Evolutionary conservation across 2,329 filamentous ascomycete genomes (phyloP), one percentile per base, ranked within the genome.

Genomic region (Microsporum ferrugineum): DNA sequence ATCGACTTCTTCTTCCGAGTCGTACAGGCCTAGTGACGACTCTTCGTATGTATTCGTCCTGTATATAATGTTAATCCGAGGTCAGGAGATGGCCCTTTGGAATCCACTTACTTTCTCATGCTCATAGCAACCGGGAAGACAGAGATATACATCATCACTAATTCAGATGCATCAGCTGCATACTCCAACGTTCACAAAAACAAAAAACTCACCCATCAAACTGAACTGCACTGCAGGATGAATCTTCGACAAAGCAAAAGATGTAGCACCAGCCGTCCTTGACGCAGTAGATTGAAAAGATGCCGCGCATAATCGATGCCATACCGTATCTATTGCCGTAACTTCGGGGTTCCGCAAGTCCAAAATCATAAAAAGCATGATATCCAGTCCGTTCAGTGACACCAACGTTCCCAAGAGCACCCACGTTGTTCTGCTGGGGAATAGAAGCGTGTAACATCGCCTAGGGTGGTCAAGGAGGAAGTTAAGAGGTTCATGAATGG

Each of bases 91-190:
- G 17, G 17, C 17, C 29, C 10, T 3, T 12, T 5, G 2, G 31
- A 36, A 23, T 3, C 8, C 4, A 14, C 59, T 61, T 60, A 78
- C 73, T 59, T 77, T 58, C 92, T 88, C 64, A 96, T 87, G 5
- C 88, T 92, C 67, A 97, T 96, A 69, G 92, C 92, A 66, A 96
- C 95, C 2, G 92, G 92, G 66, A 95, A 95, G 61, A 95, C 88
- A 58, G 91, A 95, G 65, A 97, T 95, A 74, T 97, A 97, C 92
- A 97, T 97, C 92, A 97, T 97, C 71, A 96, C 86, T 73, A 95
- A 78, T 49, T 7, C 36, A 8, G 3, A 14, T 6, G 0, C 83
- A 73, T 23, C n/a, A 57, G 29, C 34, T 7, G 10, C 1, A 38
- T 10, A n/a, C n/a, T 10, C 39, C 3, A 31, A 17, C 14, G 0